Evolutionary conservation across 2,329 filamentous ascomycete species (phyloP).

Genomic region (Diaporthe longicolla): DNA sequence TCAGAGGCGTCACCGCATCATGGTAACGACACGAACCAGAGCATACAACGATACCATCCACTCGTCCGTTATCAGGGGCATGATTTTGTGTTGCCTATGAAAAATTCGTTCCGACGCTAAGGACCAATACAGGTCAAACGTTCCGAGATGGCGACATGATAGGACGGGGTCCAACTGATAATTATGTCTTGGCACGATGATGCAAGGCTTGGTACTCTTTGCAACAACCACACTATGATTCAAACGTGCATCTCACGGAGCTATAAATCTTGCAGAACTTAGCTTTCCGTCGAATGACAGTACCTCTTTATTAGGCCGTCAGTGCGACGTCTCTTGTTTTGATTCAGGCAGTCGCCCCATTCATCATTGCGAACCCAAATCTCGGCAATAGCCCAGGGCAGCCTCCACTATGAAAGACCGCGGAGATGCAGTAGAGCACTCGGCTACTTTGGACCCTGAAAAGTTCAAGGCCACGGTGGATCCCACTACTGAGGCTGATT

Average conservation of each 20-base stretch:
- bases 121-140: slow-evolving; percentile 4
- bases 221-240: slow-evolving; percentile 34
- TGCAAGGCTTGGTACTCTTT: slow-evolving; percentile 38
- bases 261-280: slow-evolving; percentile 37
- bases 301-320: no score
- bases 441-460: slow-evolving; percentile 12
- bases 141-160: slow-evolving; percentile 29
- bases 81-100: neutral
- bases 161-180: slow-evolving; percentile 11
- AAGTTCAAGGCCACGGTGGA: slow-evolving; percentile 17
- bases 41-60: neutral
- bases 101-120: slow-evolving; percentile 1
- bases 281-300: slow-evolving; percentile 25
- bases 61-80: slow-evolving; percentile 13
- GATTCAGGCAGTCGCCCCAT: neutral
- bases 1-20: slow-evolving; percentile 12
- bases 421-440: neutral
- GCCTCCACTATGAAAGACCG: slow-evolving; percentile 14
- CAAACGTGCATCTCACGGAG: slow-evolving; percentile 1
- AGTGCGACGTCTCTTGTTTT: neutral
- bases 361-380: neutral
- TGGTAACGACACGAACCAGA: neutral
- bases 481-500: neutral
- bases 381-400: neutral
- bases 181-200: slow-evolving; percentile 27